phyloP scores from a whole-genome alignment of 768 basidiomycete genomes.

The Russula sp. region DNA sequence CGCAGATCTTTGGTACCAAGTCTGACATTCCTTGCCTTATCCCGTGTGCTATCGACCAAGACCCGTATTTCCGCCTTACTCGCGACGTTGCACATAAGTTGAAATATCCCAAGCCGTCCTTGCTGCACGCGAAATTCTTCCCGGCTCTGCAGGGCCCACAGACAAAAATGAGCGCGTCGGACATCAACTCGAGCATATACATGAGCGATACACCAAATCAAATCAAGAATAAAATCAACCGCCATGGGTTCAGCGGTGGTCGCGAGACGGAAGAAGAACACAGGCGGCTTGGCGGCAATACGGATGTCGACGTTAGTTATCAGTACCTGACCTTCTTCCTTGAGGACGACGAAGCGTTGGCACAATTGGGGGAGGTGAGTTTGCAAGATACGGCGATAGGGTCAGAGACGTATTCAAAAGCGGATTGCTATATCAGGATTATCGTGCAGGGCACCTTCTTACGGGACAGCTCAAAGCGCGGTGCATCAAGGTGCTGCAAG shows the following conservation, averaged over 20 bases:
- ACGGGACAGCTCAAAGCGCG: constrained; percentile 88
- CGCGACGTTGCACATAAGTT: constrained; percentile 92
- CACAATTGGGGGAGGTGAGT: constrained; percentile 65
- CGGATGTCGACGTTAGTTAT: constrained; percentile 93
- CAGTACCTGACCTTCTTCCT: constrained; percentile 95
- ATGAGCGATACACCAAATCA: constrained; percentile 91
- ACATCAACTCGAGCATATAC: constrained; percentile 88
- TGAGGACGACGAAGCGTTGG: constrained; percentile 89
- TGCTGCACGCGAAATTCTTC: constrained; percentile 96
- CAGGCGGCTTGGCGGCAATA: constrained; percentile 76
- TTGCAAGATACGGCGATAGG: not conserved
- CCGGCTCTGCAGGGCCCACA: constrained; percentile 97
- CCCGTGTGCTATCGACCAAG: constrained; percentile 97
- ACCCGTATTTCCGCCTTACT: constrained; percentile 95
- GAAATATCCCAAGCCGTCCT: constrained; percentile 90
- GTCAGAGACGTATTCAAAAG: not conserved
- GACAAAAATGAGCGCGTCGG: constrained; percentile 98
- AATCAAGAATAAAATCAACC: constrained; percentile 97
- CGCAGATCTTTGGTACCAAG: constrained; percentile 86
- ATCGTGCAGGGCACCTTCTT: constrained; percentile 79
- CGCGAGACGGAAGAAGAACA: constrained; percentile 96
- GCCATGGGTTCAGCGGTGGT: constrained; percentile 94
- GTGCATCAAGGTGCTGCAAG: constrained; percentile 79
- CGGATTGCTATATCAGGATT: constrained; percentile 55
- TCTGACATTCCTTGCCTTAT: constrained; percentile 89